Evolutionary conservation across 495 filamentous ascomycete species (phyloP), one percentile per base, ranked within the genome.

Genomic region (Aspergillus steynii): DNA sequence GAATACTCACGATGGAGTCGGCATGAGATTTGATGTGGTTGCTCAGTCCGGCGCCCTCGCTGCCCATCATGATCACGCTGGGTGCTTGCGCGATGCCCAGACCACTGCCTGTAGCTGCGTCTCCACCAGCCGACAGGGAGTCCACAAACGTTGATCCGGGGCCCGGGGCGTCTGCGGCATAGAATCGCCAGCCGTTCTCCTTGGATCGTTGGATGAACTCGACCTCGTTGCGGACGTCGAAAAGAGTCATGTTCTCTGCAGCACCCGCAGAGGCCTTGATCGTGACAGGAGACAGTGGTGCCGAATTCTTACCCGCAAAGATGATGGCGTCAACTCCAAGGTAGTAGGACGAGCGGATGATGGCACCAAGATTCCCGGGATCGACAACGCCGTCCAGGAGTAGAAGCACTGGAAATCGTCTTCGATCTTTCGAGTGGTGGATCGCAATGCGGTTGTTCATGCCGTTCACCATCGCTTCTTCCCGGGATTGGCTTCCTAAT

Each of bases 261-360:
- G 94, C 93, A 27, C 95, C 95, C 0, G 90, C 85, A 8, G 93
- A 91, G 2, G 93, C 88, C 69, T 98, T 98, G 52, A 95, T 83
- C 0, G 91, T 85, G 9, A 91, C 83, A 1, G 91, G 78, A 29
- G 87, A 89, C 47, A 97, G 73, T 2, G 86, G 82, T 0, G 93
- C 90, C 10, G 88, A 90, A 67, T 84, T 83, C 50, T 81, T 79
- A 31, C 82, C 82, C 5, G 90, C 87, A 59, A 91, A 85, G 8
- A 83, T 82, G 50, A 96, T 76, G 6, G 89, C 91, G 60, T 91
- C 87, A 14, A 90, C 88, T 45, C 95, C 95, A 3, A 97, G 83
- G 73, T 91, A 99, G 66, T 89, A 87, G 4, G 91, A 90, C 26
- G 90, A 88, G 26, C 95, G 89, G 34, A 97, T 79, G 59, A 97